Base-by-base conservation (phyloP, 305 asterid species). In the Fraxinus albicans region DNA sequence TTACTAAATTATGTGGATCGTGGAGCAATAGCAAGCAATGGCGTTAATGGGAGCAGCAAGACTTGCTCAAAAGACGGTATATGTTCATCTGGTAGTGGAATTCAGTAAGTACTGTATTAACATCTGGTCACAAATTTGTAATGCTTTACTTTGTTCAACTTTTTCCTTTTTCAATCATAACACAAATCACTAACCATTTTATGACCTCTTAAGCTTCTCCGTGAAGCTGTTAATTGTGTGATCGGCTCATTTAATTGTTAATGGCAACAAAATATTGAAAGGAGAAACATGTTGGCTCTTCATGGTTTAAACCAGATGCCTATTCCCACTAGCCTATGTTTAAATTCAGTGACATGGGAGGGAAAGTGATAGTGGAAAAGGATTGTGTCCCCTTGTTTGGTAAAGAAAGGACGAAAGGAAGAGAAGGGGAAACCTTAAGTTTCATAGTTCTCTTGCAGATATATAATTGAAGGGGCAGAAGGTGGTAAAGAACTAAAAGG, bases 11-110 rank as follows among this genome's bases (percentile, higher is more conserved):
- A 94, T 90, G 84, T 94, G 35, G 98, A 94, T 80, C 97, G 97
- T 0, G 98, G 97, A 40, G 92, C 94, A 80, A 94, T 94, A 89
- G 98, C 98, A 6, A 93, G 98, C 89, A 94, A 94, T 80, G 97
- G 98, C 77, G 98, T 94, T 38, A 93, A 94, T 86, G 98, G 98
- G 79, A 93, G 90, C 85, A 90, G 84, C 29, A 82, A 47, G 86
- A 88, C 85, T 87, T 94, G 98, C 87, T 82, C 90, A 4, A 79
- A 83, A 36, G 73, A 83, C 80, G 97, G 97, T 55, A 85, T 77
- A 63, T 94, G 98, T 83, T 76, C 95, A 21, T 77, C 93, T 70
- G 98, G 96, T 69, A 90, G 85, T 89, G 98, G 99, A 86, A 96
- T 96, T 89, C 98, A 94, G 99, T 96, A 89, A 87, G 98, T 87